These are phyloP conservation scores for Casuarina equisetifolia DNA, from an alignment of 306 rosid genomes.

Conservation along the genomic window DNA sequence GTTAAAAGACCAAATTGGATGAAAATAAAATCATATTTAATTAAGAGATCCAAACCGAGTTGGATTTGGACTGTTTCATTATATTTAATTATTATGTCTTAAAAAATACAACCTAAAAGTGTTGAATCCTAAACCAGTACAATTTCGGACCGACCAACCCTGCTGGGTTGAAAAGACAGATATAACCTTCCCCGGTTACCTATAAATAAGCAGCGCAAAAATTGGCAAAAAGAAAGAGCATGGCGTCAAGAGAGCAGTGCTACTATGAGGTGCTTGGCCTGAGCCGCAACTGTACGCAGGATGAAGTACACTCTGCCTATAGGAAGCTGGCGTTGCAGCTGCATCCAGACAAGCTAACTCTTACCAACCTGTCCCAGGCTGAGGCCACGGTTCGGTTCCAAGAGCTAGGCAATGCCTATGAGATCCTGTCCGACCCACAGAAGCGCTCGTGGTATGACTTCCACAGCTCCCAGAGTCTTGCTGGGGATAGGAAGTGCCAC, in stretches of 20 bases:
- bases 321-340: slow-evolving; percentile 80
- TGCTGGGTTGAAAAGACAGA: too few relatives aligned
- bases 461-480: slow-evolving; percentile 89
- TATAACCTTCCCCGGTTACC: too few relatives aligned
- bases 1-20: too few relatives aligned
- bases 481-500: slow-evolving; percentile 56
- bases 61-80: too few relatives aligned
- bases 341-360: slow-evolving; percentile 89
- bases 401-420: slow-evolving; percentile 89
- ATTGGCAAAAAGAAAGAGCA: too few relatives aligned
- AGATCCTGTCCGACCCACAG: slow-evolving; percentile 87
- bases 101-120: too few relatives aligned
- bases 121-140: too few relatives aligned
- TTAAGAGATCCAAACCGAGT: too few relatives aligned
- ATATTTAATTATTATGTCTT: too few relatives aligned
- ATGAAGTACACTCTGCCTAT: slow-evolving; percentile 76
- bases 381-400: slow-evolving; percentile 90
- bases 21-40: too few relatives aligned
- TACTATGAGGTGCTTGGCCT: slow-evolving; percentile 87
- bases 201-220: too few relatives aligned
- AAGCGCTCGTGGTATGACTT: slow-evolving; percentile 98
- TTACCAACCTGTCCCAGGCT: slow-evolving; percentile 68
- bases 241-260: slow-evolving; percentile 78
- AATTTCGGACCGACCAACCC: too few relatives aligned
- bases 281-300: slow-evolving; percentile 53